Percentiles rank a stretch among this genome's conserved stretches.
These are phyloP conservation scores for Secale cereale DNA, from an alignment of 176 grass and related monocot species.

Conservation along the genomic window DNA sequence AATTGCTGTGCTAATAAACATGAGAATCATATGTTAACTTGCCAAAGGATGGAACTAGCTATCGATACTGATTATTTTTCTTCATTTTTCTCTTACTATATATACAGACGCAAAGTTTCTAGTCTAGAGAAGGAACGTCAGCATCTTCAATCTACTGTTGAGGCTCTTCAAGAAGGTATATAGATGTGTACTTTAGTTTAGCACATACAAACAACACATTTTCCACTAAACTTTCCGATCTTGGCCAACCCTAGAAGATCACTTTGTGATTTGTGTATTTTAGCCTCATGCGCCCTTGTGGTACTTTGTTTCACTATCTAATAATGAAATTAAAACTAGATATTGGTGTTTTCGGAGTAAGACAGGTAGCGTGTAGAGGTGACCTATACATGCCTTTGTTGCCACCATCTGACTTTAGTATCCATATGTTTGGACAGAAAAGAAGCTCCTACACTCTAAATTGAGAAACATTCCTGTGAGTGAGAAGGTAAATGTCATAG, in stretches of 20 bases:
- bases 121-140: slow-evolving; percentile 86
- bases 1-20: slow-evolving; percentile 9
- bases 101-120: slow-evolving; percentile 84
- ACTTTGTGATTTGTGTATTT: neutral
- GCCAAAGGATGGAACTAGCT: slow-evolving; percentile 16
- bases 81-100: slow-evolving; percentile 9
- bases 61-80: neutral
- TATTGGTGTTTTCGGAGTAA: neutral
- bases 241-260: neutral
- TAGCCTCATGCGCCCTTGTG: neutral
- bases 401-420: neutral
- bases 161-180: slow-evolving; percentile 96
- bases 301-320: neutral
- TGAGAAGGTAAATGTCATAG: slow-evolving; percentile 48
- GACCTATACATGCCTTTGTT: neutral
- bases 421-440: slow-evolving; percentile 57
- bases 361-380: neutral
- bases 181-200: neutral
- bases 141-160: slow-evolving; percentile 91
- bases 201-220: neutral
- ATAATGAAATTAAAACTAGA: slow-evolving; percentile 2
- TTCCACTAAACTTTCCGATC: neutral
- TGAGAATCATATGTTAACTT: neutral
- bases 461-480: slow-evolving; percentile 67
- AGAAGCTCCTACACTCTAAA: slow-evolving; percentile 77